A percentile compares a stretch with the other conserved stretches of the same genome.
Evolutionary conservation across 331 rosid genomes (phyloP).

Genomic region (Cydonia oblonga): DNA sequence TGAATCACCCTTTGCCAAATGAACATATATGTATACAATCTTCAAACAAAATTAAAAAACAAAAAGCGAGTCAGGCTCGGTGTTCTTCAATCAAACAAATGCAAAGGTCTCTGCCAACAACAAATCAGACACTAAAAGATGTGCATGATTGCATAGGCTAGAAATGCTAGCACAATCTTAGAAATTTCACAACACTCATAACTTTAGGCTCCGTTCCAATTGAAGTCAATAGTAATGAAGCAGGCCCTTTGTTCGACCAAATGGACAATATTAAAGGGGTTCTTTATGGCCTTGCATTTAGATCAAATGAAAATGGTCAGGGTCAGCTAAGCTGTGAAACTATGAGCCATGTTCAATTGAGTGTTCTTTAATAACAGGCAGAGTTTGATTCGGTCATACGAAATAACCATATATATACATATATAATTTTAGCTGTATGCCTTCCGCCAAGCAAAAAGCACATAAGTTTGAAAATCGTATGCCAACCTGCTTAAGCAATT

Average conservation of each 20-base stretch:
- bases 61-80: neutral
- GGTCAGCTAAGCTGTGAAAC: neutral
- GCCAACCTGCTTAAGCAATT: slow-evolving; percentile 87
- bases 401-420: neutral
- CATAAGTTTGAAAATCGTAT: neutral
- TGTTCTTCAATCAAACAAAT: neutral
- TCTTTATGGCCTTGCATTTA: no score
- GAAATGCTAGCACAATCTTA: neutral
- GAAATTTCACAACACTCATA: neutral
- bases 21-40: slow-evolving; percentile 88
- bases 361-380: neutral
- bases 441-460: neutral
- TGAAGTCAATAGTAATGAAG: no score
- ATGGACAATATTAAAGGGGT: no score
- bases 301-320: neutral
- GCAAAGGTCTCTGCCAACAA: neutral
- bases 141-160: neutral
- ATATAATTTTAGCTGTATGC: neutral
- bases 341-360: neutral
- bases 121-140: neutral
- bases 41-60: slow-evolving; percentile 12
- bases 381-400: neutral
- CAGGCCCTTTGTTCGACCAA: no score
- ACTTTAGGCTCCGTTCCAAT: no score
- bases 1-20: slow-evolving; percentile 77